phyloP scores from a whole-genome alignment of 2,329 filamentous ascomycete genomes.

The Knufia petricola region DNA sequence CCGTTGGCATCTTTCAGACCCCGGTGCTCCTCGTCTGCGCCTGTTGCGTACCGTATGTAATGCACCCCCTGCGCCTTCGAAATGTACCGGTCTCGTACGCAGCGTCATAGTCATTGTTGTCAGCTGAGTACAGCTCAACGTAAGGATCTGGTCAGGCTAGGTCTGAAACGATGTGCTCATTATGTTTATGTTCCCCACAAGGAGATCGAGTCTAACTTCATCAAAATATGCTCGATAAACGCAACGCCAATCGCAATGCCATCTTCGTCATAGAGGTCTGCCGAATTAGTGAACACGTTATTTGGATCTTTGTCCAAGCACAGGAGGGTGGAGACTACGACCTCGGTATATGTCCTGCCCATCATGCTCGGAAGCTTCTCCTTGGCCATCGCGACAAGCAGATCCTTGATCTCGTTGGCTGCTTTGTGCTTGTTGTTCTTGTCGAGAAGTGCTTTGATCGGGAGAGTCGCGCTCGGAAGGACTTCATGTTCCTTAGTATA shows the following conservation, averaged over 20 bases:
- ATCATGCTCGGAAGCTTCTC: neutral
- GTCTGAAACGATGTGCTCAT: neutral
- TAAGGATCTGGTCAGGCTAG: neutral
- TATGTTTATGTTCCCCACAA: neutral
- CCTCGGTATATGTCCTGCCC: neutral
- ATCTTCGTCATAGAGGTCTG: constrained; percentile 6
- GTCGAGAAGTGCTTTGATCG: too few species aligned
- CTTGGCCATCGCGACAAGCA: neutral
- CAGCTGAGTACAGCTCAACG: neutral
- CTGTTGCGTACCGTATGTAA: too few species aligned
- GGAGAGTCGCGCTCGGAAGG: too few species aligned
- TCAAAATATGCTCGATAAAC: constrained; percentile 1
- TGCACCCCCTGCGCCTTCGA: too few species aligned
- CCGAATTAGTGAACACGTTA: neutral
- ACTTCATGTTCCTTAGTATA: constrained; percentile 17
- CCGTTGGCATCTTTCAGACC: too few species aligned
- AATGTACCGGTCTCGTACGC: too few species aligned
- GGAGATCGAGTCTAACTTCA: neutral
- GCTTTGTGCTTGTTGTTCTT: neutral
- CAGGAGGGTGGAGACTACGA: neutral
- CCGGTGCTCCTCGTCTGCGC: too few species aligned
- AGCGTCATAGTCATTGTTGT: too few species aligned
- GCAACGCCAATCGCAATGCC: constrained; percentile 6
- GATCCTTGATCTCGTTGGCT: neutral
- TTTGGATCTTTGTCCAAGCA: neutral